Evolutionary conservation across 106 monocot genomes (phyloP).

Genomic region (Hemerocallis citrina): DNA sequence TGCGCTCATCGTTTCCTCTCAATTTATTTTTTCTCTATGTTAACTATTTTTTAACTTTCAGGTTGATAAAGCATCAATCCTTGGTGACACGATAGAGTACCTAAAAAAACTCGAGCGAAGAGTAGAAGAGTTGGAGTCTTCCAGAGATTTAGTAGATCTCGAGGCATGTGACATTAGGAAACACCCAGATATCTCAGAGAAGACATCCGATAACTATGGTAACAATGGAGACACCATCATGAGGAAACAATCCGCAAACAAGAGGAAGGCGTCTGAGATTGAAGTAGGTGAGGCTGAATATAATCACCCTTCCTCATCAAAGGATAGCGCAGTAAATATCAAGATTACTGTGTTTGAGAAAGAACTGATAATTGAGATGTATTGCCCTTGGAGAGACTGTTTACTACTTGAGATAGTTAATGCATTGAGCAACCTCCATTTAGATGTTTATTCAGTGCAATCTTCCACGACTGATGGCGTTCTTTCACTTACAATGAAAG

Average conservation of each 20-base stretch:
- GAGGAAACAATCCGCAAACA: slow-evolving; percentile 15
- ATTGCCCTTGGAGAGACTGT: slow-evolving; percentile 70
- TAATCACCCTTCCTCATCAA: slow-evolving; percentile 16
- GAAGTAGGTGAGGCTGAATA: slow-evolving; percentile 19
- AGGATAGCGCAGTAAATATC: slow-evolving; percentile 28
- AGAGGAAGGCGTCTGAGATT: slow-evolving; percentile 39
- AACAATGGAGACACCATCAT: slow-evolving; percentile 8
- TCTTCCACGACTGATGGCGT: slow-evolving; percentile 39
- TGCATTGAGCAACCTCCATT: slow-evolving; percentile 44
- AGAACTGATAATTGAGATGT: slow-evolving; percentile 53
- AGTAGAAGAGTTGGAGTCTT: slow-evolving; percentile 64
- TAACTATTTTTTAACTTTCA: slow-evolving; percentile 1
- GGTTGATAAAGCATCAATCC: slow-evolving; percentile 68
- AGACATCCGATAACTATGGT: slow-evolving; percentile 65
- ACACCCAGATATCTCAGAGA: slow-evolving; percentile 41
- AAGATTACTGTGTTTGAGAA: slow-evolving; percentile 53
- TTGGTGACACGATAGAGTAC: slow-evolving; percentile 63
- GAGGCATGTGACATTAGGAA: slow-evolving; percentile 23
- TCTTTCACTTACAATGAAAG: slow-evolving; percentile 44
- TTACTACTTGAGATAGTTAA: slow-evolving; percentile 65
- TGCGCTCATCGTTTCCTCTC: too few relatives aligned
- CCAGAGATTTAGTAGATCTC: slow-evolving; percentile 17
- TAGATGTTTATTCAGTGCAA: slow-evolving; percentile 65
- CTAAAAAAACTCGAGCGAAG: slow-evolving; percentile 67
- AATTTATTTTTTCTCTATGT: too few relatives aligned